These are phyloP conservation scores for Thecaphora thlaspeos DNA, from an alignment of 1,284 basidiomycete genomes.

Conservation along the genomic window DNA sequence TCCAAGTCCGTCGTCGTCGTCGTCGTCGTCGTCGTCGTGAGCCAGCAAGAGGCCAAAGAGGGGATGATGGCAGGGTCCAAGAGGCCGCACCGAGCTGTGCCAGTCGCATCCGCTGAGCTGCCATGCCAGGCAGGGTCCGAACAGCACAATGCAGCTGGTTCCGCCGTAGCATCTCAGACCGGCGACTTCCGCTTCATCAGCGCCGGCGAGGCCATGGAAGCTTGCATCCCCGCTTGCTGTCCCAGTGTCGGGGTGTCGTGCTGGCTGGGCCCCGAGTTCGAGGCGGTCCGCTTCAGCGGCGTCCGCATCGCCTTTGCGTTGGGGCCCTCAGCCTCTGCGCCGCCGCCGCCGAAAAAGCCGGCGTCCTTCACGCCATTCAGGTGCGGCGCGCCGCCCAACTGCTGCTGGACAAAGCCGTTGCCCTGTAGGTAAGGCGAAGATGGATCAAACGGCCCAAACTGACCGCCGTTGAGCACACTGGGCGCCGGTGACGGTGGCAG, in stretches of 20 bases:
- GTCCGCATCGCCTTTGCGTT: slow-evolving; percentile 46
- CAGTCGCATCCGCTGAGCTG: too few species aligned
- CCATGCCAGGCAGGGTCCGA: too few species aligned
- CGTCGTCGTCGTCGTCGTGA: too few species aligned
- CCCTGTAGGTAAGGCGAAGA: slow-evolving; percentile 11
- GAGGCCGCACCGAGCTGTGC: too few species aligned
- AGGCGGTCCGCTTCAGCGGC: slow-evolving; percentile 42
- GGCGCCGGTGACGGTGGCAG: slow-evolving; percentile 43
- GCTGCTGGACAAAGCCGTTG: slow-evolving; percentile 11
- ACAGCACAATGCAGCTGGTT: too few species aligned
- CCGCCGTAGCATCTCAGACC: slow-evolving; percentile 1
- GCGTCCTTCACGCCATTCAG: slow-evolving; percentile 10
- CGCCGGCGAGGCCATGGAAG: slow-evolving; percentile 12
- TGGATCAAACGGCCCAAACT: slow-evolving; percentile 21
- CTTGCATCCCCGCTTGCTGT: slow-evolving; percentile 3
- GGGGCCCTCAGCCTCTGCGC: slow-evolving; percentile 22
- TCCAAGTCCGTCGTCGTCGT: too few species aligned
- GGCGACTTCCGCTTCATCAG: slow-evolving; percentile 34
- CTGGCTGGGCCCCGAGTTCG: slow-evolving; percentile 30
- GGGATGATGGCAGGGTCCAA: too few species aligned
- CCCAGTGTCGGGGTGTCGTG: slow-evolving; percentile 26
- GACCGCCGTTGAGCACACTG: slow-evolving; percentile 12
- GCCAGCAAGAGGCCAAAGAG: too few species aligned
- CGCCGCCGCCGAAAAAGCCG: slow-evolving; percentile 19
- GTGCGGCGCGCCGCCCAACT: slow-evolving; percentile 6